phyloP scores from a whole-genome alignment of 495 filamentous ascomycete genomes.

The Penicillium robsamsonii region DNA sequence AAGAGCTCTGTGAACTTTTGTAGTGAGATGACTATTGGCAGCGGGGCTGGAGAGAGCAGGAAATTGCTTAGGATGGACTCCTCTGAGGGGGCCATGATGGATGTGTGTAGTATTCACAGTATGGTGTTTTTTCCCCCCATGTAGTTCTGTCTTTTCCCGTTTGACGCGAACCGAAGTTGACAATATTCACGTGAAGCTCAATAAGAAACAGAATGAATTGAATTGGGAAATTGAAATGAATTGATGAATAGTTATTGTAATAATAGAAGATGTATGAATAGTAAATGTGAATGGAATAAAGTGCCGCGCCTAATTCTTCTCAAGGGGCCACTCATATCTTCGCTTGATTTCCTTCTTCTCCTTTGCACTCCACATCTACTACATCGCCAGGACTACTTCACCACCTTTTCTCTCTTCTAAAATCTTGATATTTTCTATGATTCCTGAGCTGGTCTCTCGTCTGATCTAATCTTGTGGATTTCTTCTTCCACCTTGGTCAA shows the following conservation, averaged over 20 bases:
- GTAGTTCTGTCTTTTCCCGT: not conserved
- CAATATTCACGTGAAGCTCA: not conserved
- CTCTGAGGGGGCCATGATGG: slow-evolving; percentile 68
- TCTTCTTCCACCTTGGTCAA: not conserved
- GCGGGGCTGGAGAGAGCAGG: slow-evolving; percentile 68
- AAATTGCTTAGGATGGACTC: slow-evolving; percentile 71
- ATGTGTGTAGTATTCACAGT: not conserved
- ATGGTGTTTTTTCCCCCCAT: not conserved
- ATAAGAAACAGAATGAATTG: not conserved
- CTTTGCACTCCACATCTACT: not conserved
- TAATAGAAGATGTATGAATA: not conserved
- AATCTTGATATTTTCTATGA: not conserved
- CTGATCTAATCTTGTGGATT: slow-evolving; percentile 1
- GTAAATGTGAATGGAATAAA: not conserved
- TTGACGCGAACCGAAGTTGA: not conserved
- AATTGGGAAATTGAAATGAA: not conserved
- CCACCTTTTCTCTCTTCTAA: not conserved
- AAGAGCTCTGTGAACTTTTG: slow-evolving; percentile 75
- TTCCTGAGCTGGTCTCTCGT: slow-evolving; percentile 7
- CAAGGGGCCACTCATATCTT: slow-evolving; percentile 1
- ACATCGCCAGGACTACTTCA: not conserved
- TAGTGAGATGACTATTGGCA: slow-evolving; percentile 70
- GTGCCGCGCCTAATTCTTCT: not conserved
- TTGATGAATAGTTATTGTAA: not conserved
- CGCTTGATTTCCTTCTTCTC: not conserved